Evolutionary conservation across 352 stramenopile genomes (phyloP).

Genomic region (Blastocystis sp.): DNA sequence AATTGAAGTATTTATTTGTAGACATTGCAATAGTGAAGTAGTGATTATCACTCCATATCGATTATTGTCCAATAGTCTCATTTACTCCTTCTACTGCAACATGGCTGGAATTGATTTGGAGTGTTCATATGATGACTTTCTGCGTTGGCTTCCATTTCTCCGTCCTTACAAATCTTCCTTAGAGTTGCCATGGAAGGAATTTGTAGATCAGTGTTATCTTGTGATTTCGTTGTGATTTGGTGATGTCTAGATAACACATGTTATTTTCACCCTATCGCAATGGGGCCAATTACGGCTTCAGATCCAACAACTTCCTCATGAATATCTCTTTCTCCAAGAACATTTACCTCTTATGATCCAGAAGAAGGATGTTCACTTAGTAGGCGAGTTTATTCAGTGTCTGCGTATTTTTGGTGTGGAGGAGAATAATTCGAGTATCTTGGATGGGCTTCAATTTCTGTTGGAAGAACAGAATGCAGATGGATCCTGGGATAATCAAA

Average conservation of each 20-base stretch:
- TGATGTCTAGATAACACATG: conserved; percentile 68
- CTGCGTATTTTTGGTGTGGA: conserved; percentile 62
- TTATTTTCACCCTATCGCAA: conserved; percentile 78
- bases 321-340: conserved; percentile 80
- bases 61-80: conserved; percentile 61
- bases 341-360: conserved; percentile 74
- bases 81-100: conserved; percentile 62
- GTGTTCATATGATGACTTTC: conserved; percentile 66
- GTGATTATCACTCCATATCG: conserved; percentile 62
- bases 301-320: conserved; percentile 77
- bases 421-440: conserved; percentile 54
- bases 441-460: conserved; percentile 62
- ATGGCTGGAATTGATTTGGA: conserved; percentile 48
- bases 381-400: conserved; percentile 69
- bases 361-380: conserved; percentile 72
- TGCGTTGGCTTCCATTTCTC: conserved; percentile 73
- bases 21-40: conserved; percentile 65
- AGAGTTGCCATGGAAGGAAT: conserved; percentile 71
- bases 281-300: conserved; percentile 70
- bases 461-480: conserved; percentile 56
- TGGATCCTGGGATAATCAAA: conserved; percentile 25
- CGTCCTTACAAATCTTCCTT: conserved; percentile 76
- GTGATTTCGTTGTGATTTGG: conserved; percentile 31
- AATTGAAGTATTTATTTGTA: conserved; percentile 72
- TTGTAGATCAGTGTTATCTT: conserved; percentile 75